Base-by-base conservation (phyloP, 1,284 basidiomycete species). In the Ustilago xerochloae region DNA sequence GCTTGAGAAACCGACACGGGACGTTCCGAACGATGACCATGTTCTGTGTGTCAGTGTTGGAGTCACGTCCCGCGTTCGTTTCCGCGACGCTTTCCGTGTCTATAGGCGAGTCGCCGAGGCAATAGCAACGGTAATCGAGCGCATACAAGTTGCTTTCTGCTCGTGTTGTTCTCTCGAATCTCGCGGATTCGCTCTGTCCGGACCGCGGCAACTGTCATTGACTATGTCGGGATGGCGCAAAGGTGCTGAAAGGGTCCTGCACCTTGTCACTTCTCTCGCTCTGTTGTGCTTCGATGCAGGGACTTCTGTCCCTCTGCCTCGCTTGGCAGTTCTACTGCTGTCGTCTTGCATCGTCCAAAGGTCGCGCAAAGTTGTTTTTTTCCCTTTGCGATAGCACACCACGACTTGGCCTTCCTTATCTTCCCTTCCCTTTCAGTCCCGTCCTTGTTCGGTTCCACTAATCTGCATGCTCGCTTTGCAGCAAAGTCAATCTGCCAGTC, bases 1-100 rank as follows among this genome's bases (percentile, higher is more conserved):
- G 2, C 15, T 13, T 9, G n/a, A 15, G 29, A 47, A 18, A 16
- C 1, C 45, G 45, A 49, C 47, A 49, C 29, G 29, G 47, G 47
- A 49, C n/a, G 22, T 43, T 43, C 41, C 41, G 45, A 43, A 32
- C 29, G 28, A 47, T 47, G 45, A 12, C 45, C 45, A 28, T 47
- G 4, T 24, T 32, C n/a, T n/a, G n/a, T 32, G 45, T 47, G 13
- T 30, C 45, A 24, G 29, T 47, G 45, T 29, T n/a, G 7, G n/a
- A n/a, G n/a, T n/a, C n/a, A n/a, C n/a, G n/a, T n/a, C n/a, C 28
- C 29, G 3, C 8, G 8, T 47, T 28, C 29, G 45, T 29, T 16
- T 12, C 26, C 22, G 10, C 22, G 41, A 20, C 41, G 41, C 12
- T 7, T 43, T 22, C 41, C 24, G 41, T 43, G 41, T 13, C 22